A percentile compares a stretch with the other conserved stretches of the same genome.
Evolutionary conservation across 805 yeast species (phyloP).

Genomic region (Candida arabinofermentans): DNA sequence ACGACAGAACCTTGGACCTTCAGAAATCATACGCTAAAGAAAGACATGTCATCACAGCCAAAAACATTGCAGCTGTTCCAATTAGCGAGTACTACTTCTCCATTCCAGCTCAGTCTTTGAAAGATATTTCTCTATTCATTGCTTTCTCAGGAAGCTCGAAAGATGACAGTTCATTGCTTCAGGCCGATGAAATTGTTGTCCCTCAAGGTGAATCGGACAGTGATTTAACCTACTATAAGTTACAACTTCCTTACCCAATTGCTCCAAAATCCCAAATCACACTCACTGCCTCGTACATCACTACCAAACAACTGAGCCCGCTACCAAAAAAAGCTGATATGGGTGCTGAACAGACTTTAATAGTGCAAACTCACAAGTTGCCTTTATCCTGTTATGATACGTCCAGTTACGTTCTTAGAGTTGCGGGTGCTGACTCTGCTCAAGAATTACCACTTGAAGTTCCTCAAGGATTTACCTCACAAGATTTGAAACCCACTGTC

Average conservation of each 20-base stretch:
- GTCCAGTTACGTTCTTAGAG: constrained; percentile 10
- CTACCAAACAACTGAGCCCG: constrained; percentile 49
- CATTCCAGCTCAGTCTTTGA: constrained; percentile 42
- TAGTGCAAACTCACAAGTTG: constrained; percentile 46
- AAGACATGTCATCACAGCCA: constrained; percentile 47
- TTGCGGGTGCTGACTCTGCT: constrained; percentile 13
- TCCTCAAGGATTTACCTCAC: constrained; percentile 29
- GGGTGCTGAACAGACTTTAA: constrained; percentile 56
- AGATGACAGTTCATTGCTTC: constrained; percentile 19
- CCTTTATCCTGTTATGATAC: constrained; percentile 65
- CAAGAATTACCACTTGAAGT: constrained; percentile 12
- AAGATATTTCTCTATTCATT: constrained; percentile 24
- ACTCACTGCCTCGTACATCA: constrained; percentile 46
- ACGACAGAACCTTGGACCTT: constrained; percentile 59
- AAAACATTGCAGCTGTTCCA: constrained; percentile 56
- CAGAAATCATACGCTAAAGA: constrained; percentile 64
- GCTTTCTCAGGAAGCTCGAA: constrained; percentile 18
- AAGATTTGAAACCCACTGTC: constrained; percentile 17
- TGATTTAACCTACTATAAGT: constrained; percentile 38
- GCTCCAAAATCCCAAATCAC: constrained; percentile 54
- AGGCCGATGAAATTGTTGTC: constrained; percentile 12
- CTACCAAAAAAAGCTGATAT: constrained; percentile 60
- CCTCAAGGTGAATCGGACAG: constrained; percentile 8
- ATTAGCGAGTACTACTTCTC: constrained; percentile 53
- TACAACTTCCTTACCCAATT: constrained; percentile 60